Evolutionary conservation across 192 early-diverging fungal genomes (phyloP).

Genomic region (Coemansia sp.): DNA sequence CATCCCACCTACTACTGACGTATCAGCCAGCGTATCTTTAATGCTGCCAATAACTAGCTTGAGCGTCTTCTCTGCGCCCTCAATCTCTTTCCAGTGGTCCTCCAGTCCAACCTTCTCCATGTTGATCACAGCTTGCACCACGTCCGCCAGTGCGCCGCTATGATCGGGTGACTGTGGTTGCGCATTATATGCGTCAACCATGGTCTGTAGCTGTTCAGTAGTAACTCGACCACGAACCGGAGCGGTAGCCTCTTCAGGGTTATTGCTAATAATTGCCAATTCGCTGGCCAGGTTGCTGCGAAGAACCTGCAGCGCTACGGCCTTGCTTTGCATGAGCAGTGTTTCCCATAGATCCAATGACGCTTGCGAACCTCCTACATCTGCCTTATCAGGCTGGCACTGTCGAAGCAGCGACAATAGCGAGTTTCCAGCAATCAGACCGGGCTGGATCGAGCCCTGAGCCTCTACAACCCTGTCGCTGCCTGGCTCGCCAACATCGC

Average conservation of each 20-base stretch:
- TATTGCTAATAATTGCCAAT: neutral
- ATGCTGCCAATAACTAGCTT: constrained; percentile 45
- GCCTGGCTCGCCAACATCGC: no score
- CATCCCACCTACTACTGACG: neutral
- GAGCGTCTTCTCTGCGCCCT: constrained; percentile 48
- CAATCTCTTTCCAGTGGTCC: constrained; percentile 38
- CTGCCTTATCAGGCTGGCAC: neutral
- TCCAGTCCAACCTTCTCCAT: constrained; percentile 1
- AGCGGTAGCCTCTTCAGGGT: neutral
- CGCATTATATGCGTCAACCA: constrained; percentile 10
- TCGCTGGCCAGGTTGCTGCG: constrained; percentile 18
- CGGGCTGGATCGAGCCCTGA: neutral
- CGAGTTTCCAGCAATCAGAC: constrained; percentile 7
- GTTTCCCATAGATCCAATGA: constrained; percentile 28
- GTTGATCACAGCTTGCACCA: constrained; percentile 21
- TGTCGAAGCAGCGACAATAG: constrained; percentile 21
- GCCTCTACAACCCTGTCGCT: constrained; percentile 7
- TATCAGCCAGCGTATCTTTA: constrained; percentile 32
- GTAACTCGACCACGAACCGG: constrained; percentile 20
- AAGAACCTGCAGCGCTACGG: constrained; percentile 37
- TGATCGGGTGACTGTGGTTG: constrained; percentile 1
- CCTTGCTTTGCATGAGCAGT: constrained; percentile 28
- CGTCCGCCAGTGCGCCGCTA: constrained; percentile 4
- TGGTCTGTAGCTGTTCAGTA: constrained; percentile 21
- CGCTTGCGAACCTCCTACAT: neutral